A percentile compares a stretch with the other conserved stretches of the same genome.
Conservation (phyloP, 257 asterid species). For the Nicotiana noctiflora region DNA sequence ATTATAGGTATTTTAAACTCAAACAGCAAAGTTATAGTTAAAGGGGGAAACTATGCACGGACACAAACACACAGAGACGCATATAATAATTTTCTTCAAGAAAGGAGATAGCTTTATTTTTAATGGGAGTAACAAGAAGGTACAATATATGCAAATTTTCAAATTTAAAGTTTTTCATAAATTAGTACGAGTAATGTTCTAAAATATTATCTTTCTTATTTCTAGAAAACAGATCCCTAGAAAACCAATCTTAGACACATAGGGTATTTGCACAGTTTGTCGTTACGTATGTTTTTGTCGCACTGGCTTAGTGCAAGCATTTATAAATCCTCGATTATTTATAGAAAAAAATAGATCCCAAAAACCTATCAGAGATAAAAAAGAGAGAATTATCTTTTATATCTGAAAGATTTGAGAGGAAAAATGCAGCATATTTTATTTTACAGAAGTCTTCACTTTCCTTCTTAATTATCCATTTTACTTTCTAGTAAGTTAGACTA, state of each 20-base stretch:
- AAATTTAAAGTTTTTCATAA: neutral
- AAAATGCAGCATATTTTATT: neutral
- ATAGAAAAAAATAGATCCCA: neutral
- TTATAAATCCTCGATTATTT: too few species aligned
- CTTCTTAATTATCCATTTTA: neutral
- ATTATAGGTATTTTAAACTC: neutral
- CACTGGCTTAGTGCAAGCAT: too few species aligned
- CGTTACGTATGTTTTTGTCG: too few species aligned
- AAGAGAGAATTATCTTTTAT: neutral
- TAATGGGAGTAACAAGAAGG: neutral
- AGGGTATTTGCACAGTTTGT: too few species aligned
- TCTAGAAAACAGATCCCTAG: neutral
- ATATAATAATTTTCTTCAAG: neutral
- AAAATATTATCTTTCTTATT: neutral
- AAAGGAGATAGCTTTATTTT: neutral
- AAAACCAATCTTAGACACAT: neutral
- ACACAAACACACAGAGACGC: neutral
- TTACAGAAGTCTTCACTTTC: neutral
- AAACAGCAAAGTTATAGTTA: neutral
- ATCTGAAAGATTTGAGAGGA: neutral
- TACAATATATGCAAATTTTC: neutral
- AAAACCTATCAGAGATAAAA: neutral
- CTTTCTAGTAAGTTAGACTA: neutral
- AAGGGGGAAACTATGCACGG: neutral
- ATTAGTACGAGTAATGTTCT: neutral